Evolutionary conservation across 2,329 filamentous ascomycete genomes (phyloP), one percentile per base, ranked within the genome.

Genomic region (Ophiostoma ulmi): DNA sequence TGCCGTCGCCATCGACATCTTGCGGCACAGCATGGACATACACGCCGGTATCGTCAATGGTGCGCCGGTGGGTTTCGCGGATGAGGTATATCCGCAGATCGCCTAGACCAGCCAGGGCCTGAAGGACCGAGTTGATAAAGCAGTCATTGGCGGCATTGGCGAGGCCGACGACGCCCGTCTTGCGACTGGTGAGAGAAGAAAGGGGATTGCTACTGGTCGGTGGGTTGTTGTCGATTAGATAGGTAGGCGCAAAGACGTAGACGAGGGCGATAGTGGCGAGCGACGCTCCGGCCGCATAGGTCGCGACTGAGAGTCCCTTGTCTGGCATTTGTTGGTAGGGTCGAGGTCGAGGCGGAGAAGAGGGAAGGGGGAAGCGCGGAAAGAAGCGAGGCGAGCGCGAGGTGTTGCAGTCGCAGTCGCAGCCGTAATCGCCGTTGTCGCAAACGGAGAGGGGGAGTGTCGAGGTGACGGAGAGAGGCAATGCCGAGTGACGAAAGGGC

Each of bases 161-260:
- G 71, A 98, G 85, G 55, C 95, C 95, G 70, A 98, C 93, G 63
- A 96, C 92, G 72, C 92, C 91, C 78, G 92, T 94, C 80, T 93
- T 95, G 75, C 91, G 89, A 61, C 72, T 72, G 10, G 75, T 75
- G 22, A 79, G 74, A 20, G 76, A 73, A 55, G 73, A 70, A 14
- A 74, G 73, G 14, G 74, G 69, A n/a, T 73, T 73, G 71, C 74
- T 74, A 11, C 81, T 81, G 70, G 86, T 87, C 73, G 89, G 86
- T 71, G 95, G 91, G 77, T 90, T 89, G 81, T 90, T 89, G 81
- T 99, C 94, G 79, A 98, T 90, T 76, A 97, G 92, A 80, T 94
- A 98, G 69, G 94, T 98, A n/a, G 95, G 95, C 10, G 91, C 93
- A 81, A 99, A 98, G 76, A 98, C 94, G 81, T 98, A 99, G 79